Evolutionary conservation across 1,284 basidiomycete species (phyloP).

Genomic region (Ustilago nuda): DNA sequence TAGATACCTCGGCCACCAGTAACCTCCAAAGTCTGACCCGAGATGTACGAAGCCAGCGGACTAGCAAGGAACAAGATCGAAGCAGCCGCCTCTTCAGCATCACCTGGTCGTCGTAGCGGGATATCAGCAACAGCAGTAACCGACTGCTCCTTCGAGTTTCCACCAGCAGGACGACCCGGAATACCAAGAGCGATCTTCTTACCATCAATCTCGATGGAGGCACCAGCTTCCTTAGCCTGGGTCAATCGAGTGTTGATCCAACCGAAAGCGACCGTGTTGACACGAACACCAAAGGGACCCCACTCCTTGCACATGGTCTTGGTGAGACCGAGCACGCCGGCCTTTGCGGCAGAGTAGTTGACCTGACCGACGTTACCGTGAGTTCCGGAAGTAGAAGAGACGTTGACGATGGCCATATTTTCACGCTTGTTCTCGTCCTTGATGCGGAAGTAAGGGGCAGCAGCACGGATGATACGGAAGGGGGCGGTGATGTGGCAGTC

Average conservation of each 20-base stretch:
- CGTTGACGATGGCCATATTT: conserved; percentile 73
- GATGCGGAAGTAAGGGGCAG: conserved; percentile 84
- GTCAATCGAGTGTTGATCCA: conserved; percentile 78
- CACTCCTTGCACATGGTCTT: conserved; percentile 89
- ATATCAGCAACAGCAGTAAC: conserved; percentile 74
- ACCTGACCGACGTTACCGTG: conserved; percentile 77
- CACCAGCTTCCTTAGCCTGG: conserved; percentile 80
- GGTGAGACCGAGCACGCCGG: conserved; percentile 74
- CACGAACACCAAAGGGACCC: conserved; percentile 80
- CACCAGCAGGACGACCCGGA: conserved; percentile 72
- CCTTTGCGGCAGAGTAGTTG: conserved; percentile 74
- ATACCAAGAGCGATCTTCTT: conserved; percentile 83
- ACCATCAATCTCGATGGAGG: conserved; percentile 81
- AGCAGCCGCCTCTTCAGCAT: conserved; percentile 81
- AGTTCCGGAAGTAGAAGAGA: conserved; percentile 54
- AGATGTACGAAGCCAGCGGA: conserved; percentile 81
- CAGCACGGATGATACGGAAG: conserved; percentile 84
- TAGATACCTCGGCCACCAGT: conserved; percentile 63
- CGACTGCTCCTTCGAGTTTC: conserved; percentile 74
- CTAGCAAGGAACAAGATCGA: conserved; percentile 72
- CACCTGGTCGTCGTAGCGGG: conserved; percentile 80
- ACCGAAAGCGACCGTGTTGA: conserved; percentile 82
- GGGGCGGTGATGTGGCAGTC: conserved; percentile 75
- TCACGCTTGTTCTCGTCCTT: conserved; percentile 75
- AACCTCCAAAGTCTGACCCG: conserved; percentile 78